These are phyloP conservation scores for Apiotrichum domesticum DNA, from an alignment of 1,284 basidiomycete species.

Conservation along the genomic window DNA sequence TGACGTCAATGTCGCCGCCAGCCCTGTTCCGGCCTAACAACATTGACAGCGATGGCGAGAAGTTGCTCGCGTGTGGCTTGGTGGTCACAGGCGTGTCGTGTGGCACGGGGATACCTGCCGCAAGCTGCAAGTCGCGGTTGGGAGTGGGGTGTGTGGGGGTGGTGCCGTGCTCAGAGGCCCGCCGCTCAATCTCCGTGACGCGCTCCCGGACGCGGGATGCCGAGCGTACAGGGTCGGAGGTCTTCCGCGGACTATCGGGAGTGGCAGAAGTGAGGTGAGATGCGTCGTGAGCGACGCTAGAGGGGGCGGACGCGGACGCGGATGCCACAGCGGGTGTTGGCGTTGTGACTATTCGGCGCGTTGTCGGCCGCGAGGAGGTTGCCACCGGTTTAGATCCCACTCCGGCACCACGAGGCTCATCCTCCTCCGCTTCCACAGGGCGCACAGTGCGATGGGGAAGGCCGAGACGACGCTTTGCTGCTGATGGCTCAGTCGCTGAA, in stretches of 20 bases:
- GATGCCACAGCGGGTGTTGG: neutral
- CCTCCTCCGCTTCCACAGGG: neutral
- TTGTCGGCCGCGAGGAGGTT: no score
- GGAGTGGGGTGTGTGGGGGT: neutral
- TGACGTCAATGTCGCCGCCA: neutral
- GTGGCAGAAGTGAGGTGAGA: no score
- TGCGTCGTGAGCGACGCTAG: no score
- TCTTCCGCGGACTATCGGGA: no score
- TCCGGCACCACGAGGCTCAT: neutral
- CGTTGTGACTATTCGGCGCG: no score
- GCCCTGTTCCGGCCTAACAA: constrained; percentile 3
- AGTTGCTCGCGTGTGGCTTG: neutral
- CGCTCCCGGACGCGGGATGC: neutral
- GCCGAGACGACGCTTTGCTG: constrained; percentile 15
- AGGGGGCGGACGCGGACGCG: neutral
- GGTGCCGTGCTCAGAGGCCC: neutral
- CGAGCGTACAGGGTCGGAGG: neutral
- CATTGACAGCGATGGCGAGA: constrained; percentile 14
- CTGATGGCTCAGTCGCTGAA: neutral
- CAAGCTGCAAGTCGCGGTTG: constrained; percentile 4
- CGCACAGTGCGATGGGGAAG: constrained; percentile 20
- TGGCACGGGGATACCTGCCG: constrained; percentile 9
- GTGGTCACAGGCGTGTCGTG: neutral
- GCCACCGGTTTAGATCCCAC: no score
- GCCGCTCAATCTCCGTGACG: constrained; percentile 1